Evolutionary conservation across 2,329 filamentous ascomycete genomes (phyloP).

Genomic region (Diaporthe ilicicola): DNA sequence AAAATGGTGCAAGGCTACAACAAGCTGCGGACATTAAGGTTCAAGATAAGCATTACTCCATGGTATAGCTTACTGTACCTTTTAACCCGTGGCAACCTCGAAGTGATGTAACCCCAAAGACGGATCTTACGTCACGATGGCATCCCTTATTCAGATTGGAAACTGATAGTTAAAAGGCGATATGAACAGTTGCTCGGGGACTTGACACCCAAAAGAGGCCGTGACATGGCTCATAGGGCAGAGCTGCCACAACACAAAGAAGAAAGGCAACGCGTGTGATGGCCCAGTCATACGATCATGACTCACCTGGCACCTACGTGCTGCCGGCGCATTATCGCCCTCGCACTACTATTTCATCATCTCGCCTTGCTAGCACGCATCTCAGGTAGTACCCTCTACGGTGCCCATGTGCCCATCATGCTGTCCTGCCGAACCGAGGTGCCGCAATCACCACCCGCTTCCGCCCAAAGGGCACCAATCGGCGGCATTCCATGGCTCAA

Average conservation of each 20-base stretch:
- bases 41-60: too few species aligned
- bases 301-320: conserved; percentile 1
- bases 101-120: too few species aligned
- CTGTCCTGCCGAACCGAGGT: neutral
- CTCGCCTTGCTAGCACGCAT: conserved; percentile 10
- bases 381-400: neutral
- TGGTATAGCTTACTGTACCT: too few species aligned
- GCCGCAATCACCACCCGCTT: neutral
- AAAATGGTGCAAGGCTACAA: too few species aligned
- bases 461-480: conserved; percentile 5
- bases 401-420: neutral
- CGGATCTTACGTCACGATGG: too few species aligned
- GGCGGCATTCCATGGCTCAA: neutral
- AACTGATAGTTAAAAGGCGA: neutral
- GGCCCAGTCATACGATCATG: conserved; percentile 18
- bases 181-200: neutral
- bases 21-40: neutral
- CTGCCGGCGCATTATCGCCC: conserved; percentile 7
- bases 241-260: neutral
- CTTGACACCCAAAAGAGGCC: neutral
- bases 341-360: conserved; percentile 21
- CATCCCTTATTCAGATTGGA: too few species aligned
- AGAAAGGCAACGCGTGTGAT: neutral
- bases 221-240: neutral
- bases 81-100: too few species aligned